Base-by-base conservation (phyloP, 495 filamentous ascomycete genomes). In the Lasiosphaeris hirsuta region DNA sequence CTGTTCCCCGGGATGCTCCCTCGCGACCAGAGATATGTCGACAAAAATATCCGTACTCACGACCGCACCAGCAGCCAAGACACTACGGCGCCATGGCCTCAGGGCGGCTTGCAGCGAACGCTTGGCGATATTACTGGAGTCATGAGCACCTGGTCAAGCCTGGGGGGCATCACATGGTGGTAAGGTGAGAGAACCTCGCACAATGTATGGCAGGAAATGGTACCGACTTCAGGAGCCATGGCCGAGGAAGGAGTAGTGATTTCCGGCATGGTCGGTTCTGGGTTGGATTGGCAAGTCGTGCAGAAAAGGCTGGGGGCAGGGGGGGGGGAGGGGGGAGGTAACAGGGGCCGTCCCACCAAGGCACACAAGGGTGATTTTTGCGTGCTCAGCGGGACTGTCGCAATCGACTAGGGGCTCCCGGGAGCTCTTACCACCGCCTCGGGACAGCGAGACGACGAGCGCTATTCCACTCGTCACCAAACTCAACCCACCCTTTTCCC, bases 401-500 rank as follows among this genome's bases (percentile, higher is more conserved):
- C 45, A 54, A 63, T 58, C 38, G 63, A 70, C 68, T 50, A 36
- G 68, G 68, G 67, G 63, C 51, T 66, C 64, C 60, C 59, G 49
- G 61, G 47, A 30, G 7, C 55, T 54, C 58, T 63, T 51, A 68
- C 69, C 69, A 63, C 56, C 50, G 41, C 63, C 56, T 66, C 68
- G 69, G 67, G 67, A 68, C 63, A 52, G 37, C 48, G 43, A 33
- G 41, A 37, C 51, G 10, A 40, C 38, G 19, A 17, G n/a, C 34
- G 33, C 18, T 10, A 37, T 17, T 41, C 18, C 18, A 5, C 23
- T 30, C 5, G 23, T 30, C 23, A 5, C 23, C 23, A 30, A 30
- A 30, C 23, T 30, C 23, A 30, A 30, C 23, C 23, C 23, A 30
- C 23, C 23, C 23, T 5, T 30, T 30, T 30, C 23, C 23, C 23